phyloP scores from a whole-genome alignment of 2,329 filamentous ascomycete species.

The Penicillium brasilianum region DNA sequence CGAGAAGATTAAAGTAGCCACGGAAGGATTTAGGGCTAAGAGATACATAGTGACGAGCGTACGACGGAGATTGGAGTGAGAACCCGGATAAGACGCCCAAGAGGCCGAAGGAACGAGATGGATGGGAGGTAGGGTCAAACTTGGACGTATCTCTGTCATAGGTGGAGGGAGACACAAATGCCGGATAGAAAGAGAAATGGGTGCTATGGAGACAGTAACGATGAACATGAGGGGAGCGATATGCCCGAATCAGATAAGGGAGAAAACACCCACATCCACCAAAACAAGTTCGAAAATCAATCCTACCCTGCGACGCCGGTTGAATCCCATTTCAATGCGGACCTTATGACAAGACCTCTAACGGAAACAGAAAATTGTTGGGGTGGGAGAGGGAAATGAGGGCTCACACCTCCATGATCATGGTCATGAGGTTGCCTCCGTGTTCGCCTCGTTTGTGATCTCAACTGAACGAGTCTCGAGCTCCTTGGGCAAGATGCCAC shows the following conservation, averaged over 20 bases:
- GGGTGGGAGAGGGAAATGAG: background rate
- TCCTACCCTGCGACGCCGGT: conserved; percentile 29
- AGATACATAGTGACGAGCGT: background rate
- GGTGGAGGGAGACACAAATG: background rate
- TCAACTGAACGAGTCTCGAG: conserved; percentile 45
- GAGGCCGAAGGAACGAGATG: background rate
- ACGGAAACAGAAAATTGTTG: conserved; percentile 11
- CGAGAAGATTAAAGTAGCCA: background rate
- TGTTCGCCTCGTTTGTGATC: conserved; percentile 34
- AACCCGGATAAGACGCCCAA: no score
- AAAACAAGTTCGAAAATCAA: background rate
- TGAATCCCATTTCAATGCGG: conserved; percentile 28
- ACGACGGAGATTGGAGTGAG: no score
- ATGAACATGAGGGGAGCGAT: background rate
- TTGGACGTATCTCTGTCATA: background rate
- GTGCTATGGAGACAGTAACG: background rate
- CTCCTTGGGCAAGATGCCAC: conserved; percentile 40
- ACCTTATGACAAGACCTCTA: conserved; percentile 7
- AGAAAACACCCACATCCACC: background rate
- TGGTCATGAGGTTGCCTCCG: conserved; percentile 37
- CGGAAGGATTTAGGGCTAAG: background rate
- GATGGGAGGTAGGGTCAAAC: background rate
- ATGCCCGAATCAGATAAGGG: background rate
- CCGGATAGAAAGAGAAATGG: background rate
- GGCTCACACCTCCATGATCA: conserved; percentile 15